phyloP scores from a whole-genome alignment of 1,284 basidiomycete genomes.

The Porogramme epimiltina region DNA sequence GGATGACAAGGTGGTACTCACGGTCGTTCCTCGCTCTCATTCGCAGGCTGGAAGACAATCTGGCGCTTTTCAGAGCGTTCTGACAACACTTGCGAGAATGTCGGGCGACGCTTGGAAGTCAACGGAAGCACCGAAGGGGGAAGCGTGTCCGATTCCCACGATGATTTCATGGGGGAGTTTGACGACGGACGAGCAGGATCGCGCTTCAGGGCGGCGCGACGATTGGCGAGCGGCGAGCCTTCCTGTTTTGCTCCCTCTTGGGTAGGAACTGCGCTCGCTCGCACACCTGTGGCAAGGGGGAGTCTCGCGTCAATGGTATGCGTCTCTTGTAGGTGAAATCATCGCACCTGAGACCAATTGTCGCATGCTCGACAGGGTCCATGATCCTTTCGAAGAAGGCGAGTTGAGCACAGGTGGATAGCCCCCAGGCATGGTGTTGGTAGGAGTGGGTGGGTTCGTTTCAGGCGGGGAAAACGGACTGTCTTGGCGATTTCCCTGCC shows the following conservation, averaged over 20 bases:
- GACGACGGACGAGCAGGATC: slow-evolving; percentile 28
- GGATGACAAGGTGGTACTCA: neutral
- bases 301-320: neutral
- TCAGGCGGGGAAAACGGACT: slow-evolving; percentile 37
- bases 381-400: slow-evolving; percentile 64
- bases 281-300: slow-evolving; percentile 7
- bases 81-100: slow-evolving; percentile 40
- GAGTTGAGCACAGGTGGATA: slow-evolving; percentile 42
- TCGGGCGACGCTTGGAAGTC: slow-evolving; percentile 41
- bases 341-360: slow-evolving; percentile 63
- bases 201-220: slow-evolving; percentile 8
- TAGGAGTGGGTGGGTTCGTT: slow-evolving; percentile 39
- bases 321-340: neutral
- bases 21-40: slow-evolving; percentile 24
- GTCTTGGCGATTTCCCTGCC: slow-evolving; percentile 7
- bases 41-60: slow-evolving; percentile 31
- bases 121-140: slow-evolving; percentile 38
- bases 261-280: slow-evolving; percentile 8
- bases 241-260: slow-evolving; percentile 4
- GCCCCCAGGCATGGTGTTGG: slow-evolving; percentile 19
- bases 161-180: slow-evolving; percentile 46
- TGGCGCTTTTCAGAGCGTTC: slow-evolving; percentile 36
- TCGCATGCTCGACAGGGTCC: slow-evolving; percentile 65
- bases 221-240: slow-evolving; percentile 1
- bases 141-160: slow-evolving; percentile 45